These are phyloP conservation scores for Quercus glauca DNA, from an alignment of 306 rosid species.

Conservation along the genomic window DNA sequence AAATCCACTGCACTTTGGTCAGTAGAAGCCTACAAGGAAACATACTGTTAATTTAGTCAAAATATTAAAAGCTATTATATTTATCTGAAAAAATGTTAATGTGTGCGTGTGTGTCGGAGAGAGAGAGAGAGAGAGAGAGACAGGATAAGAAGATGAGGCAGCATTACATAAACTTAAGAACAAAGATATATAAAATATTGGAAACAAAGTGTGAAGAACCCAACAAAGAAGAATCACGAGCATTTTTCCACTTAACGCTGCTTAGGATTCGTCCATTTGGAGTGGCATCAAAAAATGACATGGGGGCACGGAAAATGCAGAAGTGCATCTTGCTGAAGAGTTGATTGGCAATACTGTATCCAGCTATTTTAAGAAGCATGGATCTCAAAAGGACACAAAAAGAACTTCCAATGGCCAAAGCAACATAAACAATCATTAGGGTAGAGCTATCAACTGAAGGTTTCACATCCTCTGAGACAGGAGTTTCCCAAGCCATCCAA, in stretches of 20 bases:
- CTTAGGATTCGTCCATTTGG: constrained; percentile 57
- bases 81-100: neutral
- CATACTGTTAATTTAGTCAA: neutral
- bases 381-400: constrained; percentile 45
- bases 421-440: constrained; percentile 57
- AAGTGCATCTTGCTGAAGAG: constrained; percentile 74
- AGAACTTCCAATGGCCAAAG: constrained; percentile 67
- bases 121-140: too few relatives aligned
- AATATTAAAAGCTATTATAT: too few relatives aligned
- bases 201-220: neutral
- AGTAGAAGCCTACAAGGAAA: constrained; percentile 48
- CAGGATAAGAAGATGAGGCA: neutral
- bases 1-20: constrained; percentile 50
- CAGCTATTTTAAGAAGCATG: constrained; percentile 39
- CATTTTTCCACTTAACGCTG: constrained; percentile 34
- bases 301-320: constrained; percentile 71
- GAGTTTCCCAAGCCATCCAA: constrained; percentile 90
- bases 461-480: constrained; percentile 48
- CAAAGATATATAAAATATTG: neutral
- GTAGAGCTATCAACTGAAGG: constrained; percentile 36
- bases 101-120: neutral
- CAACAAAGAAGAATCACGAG: neutral
- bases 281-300: constrained; percentile 85
- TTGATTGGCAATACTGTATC: constrained; percentile 60
- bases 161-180: neutral